These are phyloP conservation scores for Talaromyces adpressus DNA, from an alignment of 495 filamentous ascomycete species.

Conservation along the genomic window DNA sequence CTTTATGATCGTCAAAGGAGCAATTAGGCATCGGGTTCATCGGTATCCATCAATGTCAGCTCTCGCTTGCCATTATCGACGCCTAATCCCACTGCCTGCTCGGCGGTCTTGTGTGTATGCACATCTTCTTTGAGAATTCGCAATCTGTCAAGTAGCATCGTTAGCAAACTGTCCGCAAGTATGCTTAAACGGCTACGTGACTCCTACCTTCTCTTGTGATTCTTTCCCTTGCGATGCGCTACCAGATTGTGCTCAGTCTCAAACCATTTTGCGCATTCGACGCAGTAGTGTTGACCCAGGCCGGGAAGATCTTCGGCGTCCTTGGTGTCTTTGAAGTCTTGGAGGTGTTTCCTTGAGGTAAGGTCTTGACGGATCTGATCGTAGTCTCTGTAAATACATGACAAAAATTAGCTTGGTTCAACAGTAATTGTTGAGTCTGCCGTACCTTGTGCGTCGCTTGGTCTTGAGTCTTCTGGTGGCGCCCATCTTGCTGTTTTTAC, in stretches of 20 bases:
- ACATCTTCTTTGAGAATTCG: conserved; percentile 71
- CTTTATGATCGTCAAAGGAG: background rate
- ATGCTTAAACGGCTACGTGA: background rate
- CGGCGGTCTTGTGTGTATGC: conserved; percentile 78
- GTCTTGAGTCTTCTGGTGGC: conserved; percentile 49
- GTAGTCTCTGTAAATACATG: conserved; percentile 53
- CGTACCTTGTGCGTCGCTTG: conserved; percentile 53
- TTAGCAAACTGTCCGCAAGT: background rate
- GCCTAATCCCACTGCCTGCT: conserved; percentile 66
- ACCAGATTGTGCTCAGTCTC: conserved; percentile 75
- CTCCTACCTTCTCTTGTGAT: conserved; percentile 79
- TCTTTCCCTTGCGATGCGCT: conserved; percentile 76
- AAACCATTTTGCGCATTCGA: conserved; percentile 95
- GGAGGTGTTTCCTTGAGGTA: conserved; percentile 64
- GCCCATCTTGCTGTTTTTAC: conserved; percentile 40
- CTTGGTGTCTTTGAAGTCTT: conserved; percentile 68
- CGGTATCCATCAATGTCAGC: conserved; percentile 26
- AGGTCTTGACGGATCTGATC: conserved; percentile 86
- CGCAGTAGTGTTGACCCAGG: conserved; percentile 75
- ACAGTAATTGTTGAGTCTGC: background rate
- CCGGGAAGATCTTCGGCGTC: conserved; percentile 81
- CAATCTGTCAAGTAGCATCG: conserved; percentile 42
- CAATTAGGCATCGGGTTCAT: conserved; percentile 13
- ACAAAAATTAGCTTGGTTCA: background rate
- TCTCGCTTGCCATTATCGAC: conserved; percentile 54